Percentiles rank a stretch among this genome's conserved stretches.
Evolutionary conservation across 2,329 filamentous ascomycete genomes (phyloP).

Genomic region (Colletotrichum gigasporum): DNA sequence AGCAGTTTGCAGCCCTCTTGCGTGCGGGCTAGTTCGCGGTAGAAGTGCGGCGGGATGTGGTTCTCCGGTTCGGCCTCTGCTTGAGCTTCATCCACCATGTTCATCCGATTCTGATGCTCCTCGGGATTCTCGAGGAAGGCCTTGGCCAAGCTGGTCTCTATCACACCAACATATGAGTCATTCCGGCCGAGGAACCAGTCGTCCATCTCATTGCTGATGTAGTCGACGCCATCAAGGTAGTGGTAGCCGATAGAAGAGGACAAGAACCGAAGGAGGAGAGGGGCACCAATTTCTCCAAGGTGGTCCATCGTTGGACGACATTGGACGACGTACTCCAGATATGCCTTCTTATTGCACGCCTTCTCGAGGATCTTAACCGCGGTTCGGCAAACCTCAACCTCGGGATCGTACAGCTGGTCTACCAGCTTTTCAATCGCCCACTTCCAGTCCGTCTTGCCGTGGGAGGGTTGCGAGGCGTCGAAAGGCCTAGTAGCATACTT

Average conservation of each 20-base stretch:
- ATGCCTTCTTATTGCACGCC: constrained; percentile 90
- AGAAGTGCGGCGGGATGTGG: constrained; percentile 95
- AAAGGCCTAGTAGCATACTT: constrained; percentile 78
- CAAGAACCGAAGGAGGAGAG: constrained; percentile 88
- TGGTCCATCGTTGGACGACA: constrained; percentile 95
- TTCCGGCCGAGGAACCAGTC: constrained; percentile 98
- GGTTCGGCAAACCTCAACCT: constrained; percentile 94
- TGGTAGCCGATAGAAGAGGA: constrained; percentile 98
- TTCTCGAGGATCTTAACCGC: constrained; percentile 98
- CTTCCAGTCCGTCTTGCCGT: constrained; percentile 71
- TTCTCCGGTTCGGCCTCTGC: constrained; percentile 67
- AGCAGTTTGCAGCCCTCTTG: constrained; percentile 91
- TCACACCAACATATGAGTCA: constrained; percentile 92
- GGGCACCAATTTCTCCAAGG: constrained; percentile 94
- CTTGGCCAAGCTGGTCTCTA: constrained; percentile 93
- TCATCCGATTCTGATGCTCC: constrained; percentile 65
- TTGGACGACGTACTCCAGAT: constrained; percentile 95
- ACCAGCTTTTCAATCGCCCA: constrained; percentile 98
- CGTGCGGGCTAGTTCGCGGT: constrained; percentile 92
- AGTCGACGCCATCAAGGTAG: constrained; percentile 95
- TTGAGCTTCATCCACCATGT: constrained; percentile 67
- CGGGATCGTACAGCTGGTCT: constrained; percentile 97
- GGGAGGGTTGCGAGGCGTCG: constrained; percentile 43
- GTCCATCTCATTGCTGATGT: constrained; percentile 99
- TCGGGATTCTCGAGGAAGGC: constrained; percentile 77